Evolutionary conservation across 1,284 basidiomycete species (phyloP).

Genomic region (Trametes pubescens): DNA sequence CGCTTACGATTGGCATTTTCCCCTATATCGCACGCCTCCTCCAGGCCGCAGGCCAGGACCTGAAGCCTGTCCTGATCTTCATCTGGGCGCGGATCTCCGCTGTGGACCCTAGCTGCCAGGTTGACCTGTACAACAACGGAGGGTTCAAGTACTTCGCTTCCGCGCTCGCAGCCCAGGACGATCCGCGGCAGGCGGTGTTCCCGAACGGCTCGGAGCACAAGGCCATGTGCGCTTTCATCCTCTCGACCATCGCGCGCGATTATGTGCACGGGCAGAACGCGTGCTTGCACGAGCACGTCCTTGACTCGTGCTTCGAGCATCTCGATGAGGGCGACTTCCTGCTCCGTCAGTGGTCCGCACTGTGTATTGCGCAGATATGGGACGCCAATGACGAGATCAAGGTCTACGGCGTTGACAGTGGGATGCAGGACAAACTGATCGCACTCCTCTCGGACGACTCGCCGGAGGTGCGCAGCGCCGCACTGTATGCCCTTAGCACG

Average conservation of each 20-base stretch:
- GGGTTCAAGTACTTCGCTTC: constrained; percentile 92
- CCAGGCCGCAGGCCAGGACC: constrained; percentile 93
- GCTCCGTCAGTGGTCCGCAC: constrained; percentile 91
- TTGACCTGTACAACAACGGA: constrained; percentile 87
- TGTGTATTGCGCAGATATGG: constrained; percentile 97
- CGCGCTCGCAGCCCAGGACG: constrained; percentile 74
- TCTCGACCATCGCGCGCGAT: constrained; percentile 92
- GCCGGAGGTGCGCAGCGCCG: constrained; percentile 92
- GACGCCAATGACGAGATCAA: constrained; percentile 93
- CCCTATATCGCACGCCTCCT: constrained; percentile 98
- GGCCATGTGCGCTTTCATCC: constrained; percentile 98
- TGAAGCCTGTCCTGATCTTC: constrained; percentile 98
- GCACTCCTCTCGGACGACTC: constrained; percentile 87
- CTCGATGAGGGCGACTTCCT: constrained; percentile 93
- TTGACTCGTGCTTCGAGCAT: constrained; percentile 89
- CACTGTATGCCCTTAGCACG: constrained; percentile 92
- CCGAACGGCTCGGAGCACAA: constrained; percentile 97
- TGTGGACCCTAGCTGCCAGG: constrained; percentile 93
- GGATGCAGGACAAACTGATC: constrained; percentile 89
- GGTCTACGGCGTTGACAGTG: constrained; percentile 82
- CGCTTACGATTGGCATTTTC: constrained; percentile 98
- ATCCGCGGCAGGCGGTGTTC: constrained; percentile 64
- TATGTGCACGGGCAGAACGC: constrained; percentile 89
- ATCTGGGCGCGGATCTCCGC: constrained; percentile 99
- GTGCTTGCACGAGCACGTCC: constrained; percentile 86